Evolutionary conservation across 2,329 filamentous ascomycete species (phyloP).

Genomic region (Fusarium guadeloupense): DNA sequence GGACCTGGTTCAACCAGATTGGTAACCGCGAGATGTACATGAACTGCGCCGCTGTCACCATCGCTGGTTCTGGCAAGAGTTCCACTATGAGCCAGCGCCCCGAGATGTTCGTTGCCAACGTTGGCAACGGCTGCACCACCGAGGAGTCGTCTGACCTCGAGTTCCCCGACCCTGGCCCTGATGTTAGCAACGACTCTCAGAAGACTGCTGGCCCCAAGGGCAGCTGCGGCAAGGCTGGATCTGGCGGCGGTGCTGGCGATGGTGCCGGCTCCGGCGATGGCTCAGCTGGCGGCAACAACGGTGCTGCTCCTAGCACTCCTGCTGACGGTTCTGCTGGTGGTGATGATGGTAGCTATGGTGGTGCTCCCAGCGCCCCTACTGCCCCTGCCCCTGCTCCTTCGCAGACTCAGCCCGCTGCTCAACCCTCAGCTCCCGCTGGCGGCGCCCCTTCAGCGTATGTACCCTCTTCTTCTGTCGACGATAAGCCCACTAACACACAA

Average conservation of each 20-base stretch:
- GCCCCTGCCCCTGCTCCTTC: conserved; percentile 31
- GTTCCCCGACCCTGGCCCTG: conserved; percentile 72
- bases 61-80: conserved; percentile 55
- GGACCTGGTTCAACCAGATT: conserved; percentile 80
- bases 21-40: conserved; percentile 89
- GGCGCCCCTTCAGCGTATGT: conserved; percentile 43
- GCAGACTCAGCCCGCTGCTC: conserved; percentile 29
- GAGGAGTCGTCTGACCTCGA: conserved; percentile 65
- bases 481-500: conserved; percentile 25
- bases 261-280: conserved; percentile 16
- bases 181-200: conserved; percentile 54
- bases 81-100: conserved; percentile 66
- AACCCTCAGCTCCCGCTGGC: conserved; percentile 35
- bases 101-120: conserved; percentile 76
- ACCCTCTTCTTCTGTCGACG: conserved; percentile 9
- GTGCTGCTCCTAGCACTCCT: conserved; percentile 16
- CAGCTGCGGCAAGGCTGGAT: conserved; percentile 45
- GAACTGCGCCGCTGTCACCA: conserved; percentile 79
- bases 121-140: conserved; percentile 68
- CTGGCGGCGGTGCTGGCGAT: conserved; percentile 24
- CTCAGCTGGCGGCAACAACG: neutral
- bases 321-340: conserved; percentile 7
- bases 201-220: conserved; percentile 51
- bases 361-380: conserved; percentile 9
- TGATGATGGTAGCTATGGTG: neutral